A percentile compares a stretch with the other conserved stretches of the same genome.
phyloP scores from a whole-genome alignment of 495 filamentous ascomycete species.

The Neurospora hispaniola region DNA sequence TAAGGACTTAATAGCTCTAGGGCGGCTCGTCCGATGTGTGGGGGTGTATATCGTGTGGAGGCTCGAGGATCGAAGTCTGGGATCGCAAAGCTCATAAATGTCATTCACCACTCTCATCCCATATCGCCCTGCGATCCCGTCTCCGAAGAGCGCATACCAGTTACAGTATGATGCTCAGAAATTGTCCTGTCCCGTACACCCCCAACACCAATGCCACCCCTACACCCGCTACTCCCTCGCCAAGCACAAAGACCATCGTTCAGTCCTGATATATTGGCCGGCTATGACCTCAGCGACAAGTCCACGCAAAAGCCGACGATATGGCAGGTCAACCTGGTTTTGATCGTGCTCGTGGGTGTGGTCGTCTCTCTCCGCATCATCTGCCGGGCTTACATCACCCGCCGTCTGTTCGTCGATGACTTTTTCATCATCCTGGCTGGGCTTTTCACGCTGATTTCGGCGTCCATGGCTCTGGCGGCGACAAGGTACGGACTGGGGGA shows the following conservation, averaged over 20 bases:
- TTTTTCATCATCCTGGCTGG: constrained; percentile 18
- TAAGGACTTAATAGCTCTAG: background rate
- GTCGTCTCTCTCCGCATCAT: constrained; percentile 9
- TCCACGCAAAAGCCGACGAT: constrained; percentile 5
- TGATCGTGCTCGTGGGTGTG: constrained; percentile 11
- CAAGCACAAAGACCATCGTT: background rate
- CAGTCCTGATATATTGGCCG: constrained; percentile 1
- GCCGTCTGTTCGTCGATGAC: constrained; percentile 12
- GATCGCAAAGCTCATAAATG: background rate
- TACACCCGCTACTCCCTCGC: background rate
- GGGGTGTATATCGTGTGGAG: background rate
- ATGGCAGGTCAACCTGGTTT: constrained; percentile 13
- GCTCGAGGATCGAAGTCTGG: background rate
- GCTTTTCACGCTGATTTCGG: constrained; percentile 14
- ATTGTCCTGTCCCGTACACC: background rate
- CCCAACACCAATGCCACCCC: background rate
- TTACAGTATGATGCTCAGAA: background rate
- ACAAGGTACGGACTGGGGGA: constrained; percentile 16
- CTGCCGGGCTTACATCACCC: constrained; percentile 10
- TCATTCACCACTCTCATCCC: background rate
- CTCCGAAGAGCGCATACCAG: background rate
- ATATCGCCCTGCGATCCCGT: background rate
- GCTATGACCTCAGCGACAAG: constrained; percentile 12
- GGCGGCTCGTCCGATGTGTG: background rate
- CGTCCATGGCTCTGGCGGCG: constrained; percentile 10